Conservation (phyloP, 495 filamentous ascomycete genomes). For the Neurospora tetrasperma region DNA sequence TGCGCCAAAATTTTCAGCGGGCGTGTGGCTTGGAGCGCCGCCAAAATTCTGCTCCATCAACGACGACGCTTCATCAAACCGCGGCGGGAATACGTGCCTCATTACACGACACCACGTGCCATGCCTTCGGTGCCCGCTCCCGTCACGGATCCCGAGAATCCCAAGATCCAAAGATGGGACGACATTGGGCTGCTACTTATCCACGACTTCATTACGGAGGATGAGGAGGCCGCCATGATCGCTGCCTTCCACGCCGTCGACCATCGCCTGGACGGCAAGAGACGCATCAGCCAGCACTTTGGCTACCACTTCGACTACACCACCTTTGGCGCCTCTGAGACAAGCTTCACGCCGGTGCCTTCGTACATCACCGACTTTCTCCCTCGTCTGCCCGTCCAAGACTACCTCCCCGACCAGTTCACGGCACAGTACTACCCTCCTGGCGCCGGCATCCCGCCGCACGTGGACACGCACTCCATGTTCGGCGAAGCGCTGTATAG, state of each 20-base stretch:
- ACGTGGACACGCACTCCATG: conserved; percentile 26
- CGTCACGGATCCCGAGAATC: conserved; percentile 8
- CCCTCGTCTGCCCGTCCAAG: conserved; percentile 17
- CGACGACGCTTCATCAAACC: neutral
- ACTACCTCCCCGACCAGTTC: conserved; percentile 22
- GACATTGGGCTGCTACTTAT: conserved; percentile 19
- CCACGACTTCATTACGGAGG: conserved; percentile 18
- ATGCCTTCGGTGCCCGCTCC: neutral
- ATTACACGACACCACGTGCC: neutral
- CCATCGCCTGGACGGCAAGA: conserved; percentile 5
- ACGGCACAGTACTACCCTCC: conserved; percentile 27
- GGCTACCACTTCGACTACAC: conserved; percentile 28
- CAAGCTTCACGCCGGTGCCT: conserved; percentile 16
- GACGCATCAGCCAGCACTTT: conserved; percentile 21
- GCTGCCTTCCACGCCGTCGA: conserved; percentile 17
- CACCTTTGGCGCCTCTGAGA: conserved; percentile 20
- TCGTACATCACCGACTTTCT: conserved; percentile 16
- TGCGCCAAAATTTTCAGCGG: neutral
- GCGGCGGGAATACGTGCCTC: neutral
- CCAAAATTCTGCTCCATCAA: neutral
- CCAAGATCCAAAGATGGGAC: conserved; percentile 15
- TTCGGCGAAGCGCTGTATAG: conserved; percentile 24
- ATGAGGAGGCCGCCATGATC: conserved; percentile 19
- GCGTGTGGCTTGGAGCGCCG: neutral
- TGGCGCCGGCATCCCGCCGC: conserved; percentile 25